Base-by-base conservation (phyloP, 306 rosid genomes). In the Senna siamea region DNA sequence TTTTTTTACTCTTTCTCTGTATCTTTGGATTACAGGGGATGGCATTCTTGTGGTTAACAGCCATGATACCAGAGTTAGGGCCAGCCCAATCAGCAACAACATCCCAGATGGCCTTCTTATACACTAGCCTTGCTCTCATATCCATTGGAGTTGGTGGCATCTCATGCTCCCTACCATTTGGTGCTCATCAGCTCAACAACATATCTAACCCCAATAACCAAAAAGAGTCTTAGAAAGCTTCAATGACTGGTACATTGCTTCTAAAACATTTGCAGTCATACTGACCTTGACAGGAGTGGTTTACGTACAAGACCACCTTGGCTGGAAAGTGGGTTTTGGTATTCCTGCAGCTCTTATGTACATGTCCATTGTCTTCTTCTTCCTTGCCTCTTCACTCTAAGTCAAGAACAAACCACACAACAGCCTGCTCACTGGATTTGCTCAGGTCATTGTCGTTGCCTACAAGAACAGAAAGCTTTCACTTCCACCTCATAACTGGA, bases 251-350 rank as follows among this genome's bases (percentile, higher is more conserved):
- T 88, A 88, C 47, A 79, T 83, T 22, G 96, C 92, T 28, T 81
- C 90, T 3, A 77, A 84, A 3, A 70, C 89, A 3, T 13, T 86
- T 5, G 70, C 93, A 0, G 72, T 83, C 5, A 6, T 90, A 2
- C 37, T 86, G n/a, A 83, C 92, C 34, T 15, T 90, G 41, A 83
- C 93, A 1, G 87, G 40, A 34, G 66, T 90, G 4, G 77, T 90
- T 14, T 88, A 85, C 57, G 74, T 87, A 11, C 90, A 90, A 76
- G 92, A 88, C 34, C 83, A 82, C 28, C 60, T 70, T 1, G 87
- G 93, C 6, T 90, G 96, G 96, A 80, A 43, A 80, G n/a, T 90
- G 35, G 93, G 96, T 11, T 90, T 88, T 64, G 93, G 89, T 1
- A 80, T 90, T 34, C 93, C 92, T n/a, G 90, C 81, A 9, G 53